These are phyloP conservation scores for Pseudonitzschia pungens DNA, from an alignment of 108 stramenopile species.

Conservation along the genomic window DNA sequence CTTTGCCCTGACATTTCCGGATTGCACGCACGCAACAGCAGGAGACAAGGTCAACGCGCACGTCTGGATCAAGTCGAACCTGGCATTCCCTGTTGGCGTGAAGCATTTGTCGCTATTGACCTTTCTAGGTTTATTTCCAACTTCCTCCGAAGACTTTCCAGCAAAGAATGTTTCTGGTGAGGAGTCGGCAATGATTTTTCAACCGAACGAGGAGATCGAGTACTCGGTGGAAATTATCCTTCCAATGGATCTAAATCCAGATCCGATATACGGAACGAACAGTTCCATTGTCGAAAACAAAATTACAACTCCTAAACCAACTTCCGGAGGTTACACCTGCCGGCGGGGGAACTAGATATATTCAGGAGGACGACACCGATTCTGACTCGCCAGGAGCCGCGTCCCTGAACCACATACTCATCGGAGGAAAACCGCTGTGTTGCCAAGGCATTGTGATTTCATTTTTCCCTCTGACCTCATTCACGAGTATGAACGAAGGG, in stretches of 20 bases:
- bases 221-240: conserved; percentile 36
- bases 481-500: conserved; percentile 19
- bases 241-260: conserved; percentile 37
- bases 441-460: conserved; percentile 58
- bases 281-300: conserved; percentile 14
- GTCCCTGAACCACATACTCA: conserved; percentile 35
- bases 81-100: conserved; percentile 56
- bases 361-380: conserved; percentile 76
- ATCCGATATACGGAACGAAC: conserved; percentile 40
- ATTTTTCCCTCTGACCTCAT: conserved; percentile 41
- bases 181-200: conserved; percentile 38
- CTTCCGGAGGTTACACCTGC: conserved; percentile 40
- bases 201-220: conserved; percentile 34
- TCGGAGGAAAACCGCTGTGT: conserved; percentile 72
- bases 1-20: conserved; percentile 69
- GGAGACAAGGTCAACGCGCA: conserved; percentile 60
- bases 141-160: conserved; percentile 31
- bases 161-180: background rate
- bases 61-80: conserved; percentile 65
- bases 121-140: conserved; percentile 31
- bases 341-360: conserved; percentile 55
- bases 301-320: background rate
- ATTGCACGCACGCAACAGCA: conserved; percentile 60
- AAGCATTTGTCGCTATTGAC: conserved; percentile 46
- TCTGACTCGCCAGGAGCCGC: conserved; percentile 15